Evolutionary conservation across 345 rosid species (phyloP), one percentile per base, ranked within the genome.

Genomic region (Ceriops tagal): DNA sequence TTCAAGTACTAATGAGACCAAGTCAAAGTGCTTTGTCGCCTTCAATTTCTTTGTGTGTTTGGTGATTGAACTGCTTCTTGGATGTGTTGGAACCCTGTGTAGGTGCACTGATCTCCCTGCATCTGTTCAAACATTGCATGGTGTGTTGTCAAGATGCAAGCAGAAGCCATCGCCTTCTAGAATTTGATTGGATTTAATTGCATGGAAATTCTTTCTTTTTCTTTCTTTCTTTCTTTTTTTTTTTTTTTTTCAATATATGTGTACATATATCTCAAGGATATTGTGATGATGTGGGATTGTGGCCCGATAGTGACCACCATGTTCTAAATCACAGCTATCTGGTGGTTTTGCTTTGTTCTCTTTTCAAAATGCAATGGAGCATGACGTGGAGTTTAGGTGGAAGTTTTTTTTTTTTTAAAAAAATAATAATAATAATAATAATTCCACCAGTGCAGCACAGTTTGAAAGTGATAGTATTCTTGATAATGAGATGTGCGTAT

Each of bases 1-100:
- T 24, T 77, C 67, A 76, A 75, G 80, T 79, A 63, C 73, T 73
- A 73, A 81, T 68, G 74, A 83, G 73, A 56, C 76, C 75, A 81
- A 84, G 71, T 83, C 68, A 65, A 81, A 65, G 74, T 79, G 85
- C 67, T 74, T 79, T 28, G 80, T 24, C 46, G 75, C 64, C 71
- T 71, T 81, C 53, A 83, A 39, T 64, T 75, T 72, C 53, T 80
- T 70, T 28, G 61, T 30, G 57, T 75, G 73, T 64, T 70, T 76
- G 16, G 64, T 58, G 51, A 52, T 35, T 34, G 74, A 72, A 27
- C 71, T 72, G 57, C 60, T 72, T 37, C 34, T 75, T 81, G 58
- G 47, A 39, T 72, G 80, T 26, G 58, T 70, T 32, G 61, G 35
- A 31, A 65, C 55, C 64, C 28, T 58, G 3, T 26, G 27, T 4